Conservation (phyloP, 2,329 filamentous ascomycete species). For the Tolypocladium endophyticum region DNA sequence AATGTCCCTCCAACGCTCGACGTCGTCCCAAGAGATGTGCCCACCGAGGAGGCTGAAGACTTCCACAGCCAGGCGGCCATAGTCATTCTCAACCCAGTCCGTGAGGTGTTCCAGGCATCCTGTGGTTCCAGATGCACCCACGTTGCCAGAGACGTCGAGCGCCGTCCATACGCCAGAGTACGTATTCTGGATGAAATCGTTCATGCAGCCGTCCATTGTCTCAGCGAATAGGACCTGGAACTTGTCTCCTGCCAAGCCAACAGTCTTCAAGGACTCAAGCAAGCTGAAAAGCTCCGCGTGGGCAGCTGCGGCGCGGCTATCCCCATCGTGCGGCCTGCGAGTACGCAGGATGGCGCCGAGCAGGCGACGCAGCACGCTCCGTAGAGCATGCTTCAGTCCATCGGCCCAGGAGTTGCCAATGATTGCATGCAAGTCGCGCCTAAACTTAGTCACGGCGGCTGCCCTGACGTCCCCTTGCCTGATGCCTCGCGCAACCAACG, state of each 20-base stretch:
- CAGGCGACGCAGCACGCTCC: slow-evolving; percentile 41
- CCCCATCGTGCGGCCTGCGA: slow-evolving; percentile 3
- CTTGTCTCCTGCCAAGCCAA: slow-evolving; percentile 58
- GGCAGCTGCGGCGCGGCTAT: slow-evolving; percentile 23
- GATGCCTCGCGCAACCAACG: slow-evolving; percentile 38
- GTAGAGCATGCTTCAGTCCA: slow-evolving; percentile 42
- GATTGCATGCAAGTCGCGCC: slow-evolving; percentile 51
- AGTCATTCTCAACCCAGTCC: slow-evolving; percentile 59
- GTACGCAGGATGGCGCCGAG: slow-evolving; percentile 33
- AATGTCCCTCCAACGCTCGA: slow-evolving; percentile 61
- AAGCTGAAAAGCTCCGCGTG: slow-evolving; percentile 43
- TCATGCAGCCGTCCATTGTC: slow-evolving; percentile 57
- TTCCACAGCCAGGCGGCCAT: slow-evolving; percentile 53
- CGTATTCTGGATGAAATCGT: slow-evolving; percentile 47
- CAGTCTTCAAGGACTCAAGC: slow-evolving; percentile 47
- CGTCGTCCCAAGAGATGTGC: slow-evolving; percentile 40
- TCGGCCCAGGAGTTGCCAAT: slow-evolving; percentile 52
- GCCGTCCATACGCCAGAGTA: slow-evolving; percentile 53
- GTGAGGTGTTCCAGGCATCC: slow-evolving; percentile 49
- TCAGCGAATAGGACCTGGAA: slow-evolving; percentile 65
- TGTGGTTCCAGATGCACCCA: background rate
- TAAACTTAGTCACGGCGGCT: slow-evolving; percentile 38
- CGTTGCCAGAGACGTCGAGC: slow-evolving; percentile 9
- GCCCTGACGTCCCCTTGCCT: slow-evolving; percentile 23
- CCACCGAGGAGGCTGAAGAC: slow-evolving; percentile 40